Evolutionary conservation across 2,329 filamentous ascomycete species (phyloP).

Genomic region (Metarhizium humberi): DNA sequence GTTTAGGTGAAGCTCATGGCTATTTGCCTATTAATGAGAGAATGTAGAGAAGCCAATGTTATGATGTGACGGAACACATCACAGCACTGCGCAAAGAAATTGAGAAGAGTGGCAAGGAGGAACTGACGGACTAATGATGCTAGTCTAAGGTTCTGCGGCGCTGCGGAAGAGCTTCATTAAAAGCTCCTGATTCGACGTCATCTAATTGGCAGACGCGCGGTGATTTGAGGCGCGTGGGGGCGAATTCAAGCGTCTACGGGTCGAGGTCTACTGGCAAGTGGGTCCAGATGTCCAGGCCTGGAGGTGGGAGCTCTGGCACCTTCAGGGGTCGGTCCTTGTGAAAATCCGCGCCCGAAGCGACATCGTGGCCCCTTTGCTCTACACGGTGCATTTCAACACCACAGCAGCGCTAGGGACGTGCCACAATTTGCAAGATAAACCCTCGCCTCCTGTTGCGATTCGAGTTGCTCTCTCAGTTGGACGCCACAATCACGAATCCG

Average conservation of each 20-base stretch:
- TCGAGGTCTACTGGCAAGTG: not conserved
- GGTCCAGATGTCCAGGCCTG: not conserved
- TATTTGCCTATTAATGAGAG: not conserved
- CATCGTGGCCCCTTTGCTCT: constrained; percentile 10
- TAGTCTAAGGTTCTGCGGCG: not conserved
- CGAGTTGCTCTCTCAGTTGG: constrained; percentile 9
- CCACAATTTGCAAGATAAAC: constrained; percentile 3
- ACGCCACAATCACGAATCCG: constrained; percentile 18
- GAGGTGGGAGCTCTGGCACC: not conserved
- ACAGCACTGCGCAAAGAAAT: not conserved
- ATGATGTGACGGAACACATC: not conserved
- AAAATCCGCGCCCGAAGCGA: constrained; percentile 15
- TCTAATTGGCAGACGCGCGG: constrained; percentile 3
- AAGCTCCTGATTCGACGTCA: not conserved
- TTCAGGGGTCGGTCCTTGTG: constrained; percentile 7
- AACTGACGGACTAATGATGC: not conserved
- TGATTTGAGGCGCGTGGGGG: not conserved
- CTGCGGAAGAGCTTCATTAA: not conserved
- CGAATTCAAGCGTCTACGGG: not conserved
- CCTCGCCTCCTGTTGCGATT: not conserved
- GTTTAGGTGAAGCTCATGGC: not conserved
- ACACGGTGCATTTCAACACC: not conserved
- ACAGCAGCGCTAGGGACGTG: constrained; percentile 1
- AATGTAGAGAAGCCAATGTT: not conserved
- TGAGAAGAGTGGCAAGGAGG: not conserved